Conservation (phyloP, 2,329 filamentous ascomycete species). For the Aciculosporium take region DNA sequence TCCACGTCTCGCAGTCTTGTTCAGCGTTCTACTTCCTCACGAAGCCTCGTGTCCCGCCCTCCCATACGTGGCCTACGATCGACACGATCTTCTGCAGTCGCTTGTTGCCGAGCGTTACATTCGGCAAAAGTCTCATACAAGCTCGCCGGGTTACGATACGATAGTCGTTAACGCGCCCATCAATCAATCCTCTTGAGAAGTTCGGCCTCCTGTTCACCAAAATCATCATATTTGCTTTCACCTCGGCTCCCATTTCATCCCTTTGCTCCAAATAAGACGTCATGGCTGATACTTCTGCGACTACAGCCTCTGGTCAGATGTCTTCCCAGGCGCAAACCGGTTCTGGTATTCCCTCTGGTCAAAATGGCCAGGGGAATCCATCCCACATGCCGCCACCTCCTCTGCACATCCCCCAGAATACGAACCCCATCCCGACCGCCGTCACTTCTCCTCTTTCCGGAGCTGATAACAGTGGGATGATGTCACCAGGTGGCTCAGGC, state of each 20-base stretch:
- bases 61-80: neutral
- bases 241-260: neutral
- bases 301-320: constrained; percentile 49
- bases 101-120: neutral
- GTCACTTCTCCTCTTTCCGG: constrained; percentile 77
- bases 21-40: neutral
- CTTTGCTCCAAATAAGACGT: neutral
- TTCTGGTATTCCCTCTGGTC: constrained; percentile 36
- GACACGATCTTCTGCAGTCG: neutral
- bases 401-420: constrained; percentile 91
- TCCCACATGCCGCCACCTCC: constrained; percentile 80
- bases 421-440: constrained; percentile 83
- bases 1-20: constrained; percentile 2
- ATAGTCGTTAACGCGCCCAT: neutral
- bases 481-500: constrained; percentile 73
- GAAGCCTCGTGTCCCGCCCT: neutral
- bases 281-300: constrained; percentile 67
- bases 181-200: neutral
- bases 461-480: constrained; percentile 47
- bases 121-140: neutral
- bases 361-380: constrained; percentile 54
- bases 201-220: neutral
- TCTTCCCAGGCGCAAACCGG: constrained; percentile 55
- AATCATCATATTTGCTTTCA: constrained; percentile 3
- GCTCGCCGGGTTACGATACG: neutral